These are phyloP conservation scores for Calendula officinalis DNA, from an alignment of 129 eudicot species.

Conservation along the genomic window DNA sequence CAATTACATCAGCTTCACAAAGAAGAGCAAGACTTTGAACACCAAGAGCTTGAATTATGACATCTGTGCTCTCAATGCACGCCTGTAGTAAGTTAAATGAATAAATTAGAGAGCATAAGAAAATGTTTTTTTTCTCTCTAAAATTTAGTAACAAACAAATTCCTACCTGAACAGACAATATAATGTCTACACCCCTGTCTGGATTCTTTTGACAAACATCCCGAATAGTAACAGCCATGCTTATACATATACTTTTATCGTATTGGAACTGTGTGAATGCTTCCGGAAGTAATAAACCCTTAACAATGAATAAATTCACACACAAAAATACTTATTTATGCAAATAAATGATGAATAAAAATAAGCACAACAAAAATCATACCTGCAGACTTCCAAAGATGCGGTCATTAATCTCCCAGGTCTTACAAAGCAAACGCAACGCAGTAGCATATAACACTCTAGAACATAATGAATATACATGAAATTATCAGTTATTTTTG, in stretches of 20 bases:
- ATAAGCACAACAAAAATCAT: constrained; percentile 20
- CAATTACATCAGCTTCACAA: constrained; percentile 97
- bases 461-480: constrained; percentile 26
- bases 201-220: constrained; percentile 92
- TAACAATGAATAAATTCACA: not conserved
- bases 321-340: not conserved
- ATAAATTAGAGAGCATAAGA: constrained; percentile 22
- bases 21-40: constrained; percentile 85
- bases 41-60: constrained; percentile 75
- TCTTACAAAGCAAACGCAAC: constrained; percentile 82
- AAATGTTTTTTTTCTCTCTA: not conserved
- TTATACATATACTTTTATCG: constrained; percentile 55
- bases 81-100: constrained; percentile 49
- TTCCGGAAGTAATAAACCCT: constrained; percentile 80
- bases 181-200: constrained; percentile 95
- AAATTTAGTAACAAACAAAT: constrained; percentile 15
- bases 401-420: constrained; percentile 95
- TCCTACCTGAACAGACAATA: constrained; percentile 83
- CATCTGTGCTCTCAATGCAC: constrained; percentile 75
- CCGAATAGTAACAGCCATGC: constrained; percentile 76
- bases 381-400: constrained; percentile 92
- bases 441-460: constrained; percentile 80
- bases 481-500: constrained; percentile 11
- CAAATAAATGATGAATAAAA: not conserved
- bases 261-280: constrained; percentile 44